Conservation (phyloP, 2,329 filamentous ascomycete species). For the Sporothrix mexicana region DNA sequence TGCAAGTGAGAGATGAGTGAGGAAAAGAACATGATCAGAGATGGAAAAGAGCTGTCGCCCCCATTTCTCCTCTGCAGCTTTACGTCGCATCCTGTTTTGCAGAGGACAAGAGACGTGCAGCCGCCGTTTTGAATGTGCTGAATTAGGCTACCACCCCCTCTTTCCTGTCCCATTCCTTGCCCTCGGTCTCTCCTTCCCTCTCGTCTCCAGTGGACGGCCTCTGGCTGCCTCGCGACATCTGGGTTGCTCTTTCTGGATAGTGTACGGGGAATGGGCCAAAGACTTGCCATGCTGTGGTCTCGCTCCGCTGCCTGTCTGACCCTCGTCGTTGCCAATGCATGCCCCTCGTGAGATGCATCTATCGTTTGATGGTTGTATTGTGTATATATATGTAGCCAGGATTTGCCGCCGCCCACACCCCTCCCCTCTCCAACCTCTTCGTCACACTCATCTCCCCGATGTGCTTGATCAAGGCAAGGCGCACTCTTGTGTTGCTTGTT, state of each 20-base stretch:
- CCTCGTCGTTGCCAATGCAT: slow-evolving; percentile 4
- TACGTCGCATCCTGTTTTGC: too few relatives aligned
- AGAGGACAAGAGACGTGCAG: not conserved
- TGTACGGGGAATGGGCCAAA: too few relatives aligned
- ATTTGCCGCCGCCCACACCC: not conserved
- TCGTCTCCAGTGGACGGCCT: not conserved
- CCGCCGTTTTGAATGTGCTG: not conserved
- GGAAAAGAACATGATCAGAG: too few relatives aligned
- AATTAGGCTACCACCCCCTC: slow-evolving; percentile 23
- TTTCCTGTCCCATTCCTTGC: not conserved
- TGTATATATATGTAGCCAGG: slow-evolving; percentile 18
- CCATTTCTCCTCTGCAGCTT: too few relatives aligned
- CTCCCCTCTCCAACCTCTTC: not conserved
- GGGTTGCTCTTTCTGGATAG: not conserved
- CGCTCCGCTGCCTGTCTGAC: slow-evolving; percentile 5
- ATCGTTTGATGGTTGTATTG: too few relatives aligned
- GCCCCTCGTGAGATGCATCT: slow-evolving; percentile 6
- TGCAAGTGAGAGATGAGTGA: not conserved
- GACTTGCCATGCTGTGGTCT: slow-evolving; percentile 16
- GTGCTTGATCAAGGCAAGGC: not conserved
- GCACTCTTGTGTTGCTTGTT: not conserved
- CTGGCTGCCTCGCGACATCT: slow-evolving; percentile 17
- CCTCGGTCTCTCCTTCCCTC: slow-evolving; percentile 14
- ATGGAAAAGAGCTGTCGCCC: too few relatives aligned
- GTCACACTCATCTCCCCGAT: not conserved